Conservation (phyloP, 1,284 basidiomycete genomes). For the Lentinula novae-zelandiae region DNA sequence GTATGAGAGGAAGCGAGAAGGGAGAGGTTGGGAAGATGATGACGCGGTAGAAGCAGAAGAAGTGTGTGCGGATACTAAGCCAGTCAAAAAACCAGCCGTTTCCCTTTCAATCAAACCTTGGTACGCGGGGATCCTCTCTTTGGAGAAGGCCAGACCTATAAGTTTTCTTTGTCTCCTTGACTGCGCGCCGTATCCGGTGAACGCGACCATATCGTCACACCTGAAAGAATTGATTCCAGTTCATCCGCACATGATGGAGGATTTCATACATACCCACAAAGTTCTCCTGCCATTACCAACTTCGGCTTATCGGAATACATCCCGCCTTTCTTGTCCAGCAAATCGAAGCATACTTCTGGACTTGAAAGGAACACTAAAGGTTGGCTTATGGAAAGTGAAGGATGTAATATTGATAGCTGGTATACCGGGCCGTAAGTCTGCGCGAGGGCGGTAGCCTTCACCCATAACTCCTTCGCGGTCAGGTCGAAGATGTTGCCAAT, state of each 20-base stretch:
- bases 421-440: conserved; percentile 50
- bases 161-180: conserved; percentile 62
- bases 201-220: conserved; percentile 71
- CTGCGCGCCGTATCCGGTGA: conserved; percentile 61
- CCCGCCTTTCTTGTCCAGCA: conserved; percentile 63
- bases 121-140: conserved; percentile 49
- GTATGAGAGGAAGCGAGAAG: conserved; percentile 9
- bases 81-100: conserved; percentile 45
- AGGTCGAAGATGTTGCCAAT: conserved; percentile 62
- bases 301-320: conserved; percentile 72
- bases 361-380: conserved; percentile 64
- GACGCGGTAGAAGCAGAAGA: conserved; percentile 20
- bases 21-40: conserved; percentile 33
- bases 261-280: conserved; percentile 43
- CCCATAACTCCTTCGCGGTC: conserved; percentile 54
- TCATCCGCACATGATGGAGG: not conserved
- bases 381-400: conserved; percentile 34
- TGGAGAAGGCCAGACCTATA: conserved; percentile 58
- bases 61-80: conserved; percentile 30
- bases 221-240: not conserved
- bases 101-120: conserved; percentile 54
- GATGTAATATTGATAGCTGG: conserved; percentile 54
- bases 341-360: conserved; percentile 51
- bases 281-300: conserved; percentile 61
- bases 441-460: conserved; percentile 27